Base-by-base conservation (phyloP, 2,329 filamentous ascomycete genomes). In the Immersiporthe knoxdaviesiana region DNA sequence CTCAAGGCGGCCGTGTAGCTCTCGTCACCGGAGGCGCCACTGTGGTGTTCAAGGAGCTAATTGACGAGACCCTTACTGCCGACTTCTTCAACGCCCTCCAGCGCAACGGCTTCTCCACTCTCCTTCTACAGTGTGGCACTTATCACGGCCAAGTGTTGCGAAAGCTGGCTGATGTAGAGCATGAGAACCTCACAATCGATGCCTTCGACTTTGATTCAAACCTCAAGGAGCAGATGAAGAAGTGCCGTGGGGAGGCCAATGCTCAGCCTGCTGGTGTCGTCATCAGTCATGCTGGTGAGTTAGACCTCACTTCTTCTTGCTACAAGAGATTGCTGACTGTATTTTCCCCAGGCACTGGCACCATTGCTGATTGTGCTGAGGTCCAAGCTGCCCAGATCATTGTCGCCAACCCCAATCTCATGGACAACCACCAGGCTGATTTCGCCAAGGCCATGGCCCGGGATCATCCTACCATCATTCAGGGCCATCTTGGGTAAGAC, bases 11-110 rank as follows among this genome's bases (percentile, higher is more conserved):
- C 59, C 77, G 79, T 44, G 77, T 82, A 66, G 96, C 92, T 77
- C 92, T 99, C 73, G 91, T 97, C 67, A 98, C 96, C 0, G 91
- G 97, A 39, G 96, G 96, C 68, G 95, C 96, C 7, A 99, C 95
- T 0, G 94, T 94, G 21, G 88, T 91, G 27, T 99, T 99, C 80
- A 84, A 86, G 65, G 79, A 84, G 8, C 87, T 99, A 2, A 86
- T 97, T 68, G 80, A 85, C 58, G 87, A 90, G 41, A 87, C 91
- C 14, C 81, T 97, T 7, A 81, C 84, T 24, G 80, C 85, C 0
- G 74, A 78, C 0, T 94, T 96, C 76, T 83, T 97, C 71, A 73
- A 82, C 7, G 83, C 85, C 6, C 85, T 98, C 16, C 76, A 78
- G 14, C 75, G 81, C 2, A 78, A 85, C 14, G 84, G 85, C 59